A percentile compares a stretch with the other conserved stretches of the same genome.
phyloP scores from a whole-genome alignment of 768 basidiomycete genomes.

The Amanita thiersii region DNA sequence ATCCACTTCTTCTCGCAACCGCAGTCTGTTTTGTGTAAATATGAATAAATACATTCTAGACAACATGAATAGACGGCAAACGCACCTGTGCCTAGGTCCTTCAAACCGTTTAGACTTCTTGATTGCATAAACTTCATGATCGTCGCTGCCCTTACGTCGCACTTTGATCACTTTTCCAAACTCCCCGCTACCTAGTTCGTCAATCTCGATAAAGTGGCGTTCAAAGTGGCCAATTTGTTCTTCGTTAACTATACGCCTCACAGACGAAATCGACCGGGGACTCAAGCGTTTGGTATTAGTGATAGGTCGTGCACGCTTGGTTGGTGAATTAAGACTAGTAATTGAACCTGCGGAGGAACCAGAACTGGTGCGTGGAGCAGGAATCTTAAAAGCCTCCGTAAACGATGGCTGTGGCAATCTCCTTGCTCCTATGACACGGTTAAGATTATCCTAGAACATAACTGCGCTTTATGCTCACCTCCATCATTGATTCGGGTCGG shows the following conservation, averaged over 20 bases:
- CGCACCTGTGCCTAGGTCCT: conserved; percentile 84
- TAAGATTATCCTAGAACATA: conserved; percentile 7
- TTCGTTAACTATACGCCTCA: conserved; percentile 32
- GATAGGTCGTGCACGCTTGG: conserved; percentile 24
- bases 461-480: conserved; percentile 24
- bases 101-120: conserved; percentile 94
- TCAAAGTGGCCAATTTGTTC: conserved; percentile 65
- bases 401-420: conserved; percentile 47
- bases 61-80: conserved; percentile 18
- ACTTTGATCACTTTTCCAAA: conserved; percentile 92
- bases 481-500: conserved; percentile 52
- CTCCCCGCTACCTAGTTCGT: conserved; percentile 83
- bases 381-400: conserved; percentile 28
- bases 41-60: conserved; percentile 16
- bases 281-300: conserved; percentile 15
- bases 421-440: conserved; percentile 5
- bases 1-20: conserved; percentile 91
- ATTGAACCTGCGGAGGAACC: conserved; percentile 49
- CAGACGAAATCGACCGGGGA: conserved; percentile 14
- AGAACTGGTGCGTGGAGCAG: conserved; percentile 43
- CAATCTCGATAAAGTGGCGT: conserved; percentile 71
- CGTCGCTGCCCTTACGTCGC: conserved; percentile 50
- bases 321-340: conserved; percentile 37
- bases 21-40: conserved; percentile 45
- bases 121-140: conserved; percentile 64